Evolutionary conservation across 2,329 filamentous ascomycete species (phyloP).

Genomic region (Diaporthe nobilis): DNA sequence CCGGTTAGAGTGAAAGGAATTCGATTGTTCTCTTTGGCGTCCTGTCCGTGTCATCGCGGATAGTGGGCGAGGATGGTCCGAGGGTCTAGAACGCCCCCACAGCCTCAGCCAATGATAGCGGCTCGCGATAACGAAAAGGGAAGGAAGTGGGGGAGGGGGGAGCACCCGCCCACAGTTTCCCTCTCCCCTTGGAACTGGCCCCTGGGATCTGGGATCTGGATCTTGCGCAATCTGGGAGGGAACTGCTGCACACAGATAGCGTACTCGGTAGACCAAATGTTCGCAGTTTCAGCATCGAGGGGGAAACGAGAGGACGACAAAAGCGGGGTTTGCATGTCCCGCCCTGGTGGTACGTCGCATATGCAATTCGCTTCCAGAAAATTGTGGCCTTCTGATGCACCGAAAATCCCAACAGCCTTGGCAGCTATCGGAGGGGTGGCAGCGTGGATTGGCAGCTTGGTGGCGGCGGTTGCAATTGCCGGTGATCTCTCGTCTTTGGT

Average conservation of each 20-base stretch:
- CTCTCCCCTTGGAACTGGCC: neutral
- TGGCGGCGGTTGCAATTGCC: too few species aligned
- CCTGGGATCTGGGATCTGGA: constrained; percentile 10
- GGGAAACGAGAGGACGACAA: constrained; percentile 16
- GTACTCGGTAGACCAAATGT: neutral
- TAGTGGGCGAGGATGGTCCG: constrained; percentile 11
- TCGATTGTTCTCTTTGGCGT: constrained; percentile 4
- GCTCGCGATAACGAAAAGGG: constrained; percentile 24
- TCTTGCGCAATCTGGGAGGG: constrained; percentile 18
- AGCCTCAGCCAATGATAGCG: neutral
- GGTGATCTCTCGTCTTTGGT: too few species aligned
- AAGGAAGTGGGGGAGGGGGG: constrained; percentile 4
- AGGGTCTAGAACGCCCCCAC: constrained; percentile 24
- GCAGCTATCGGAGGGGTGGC: neutral
- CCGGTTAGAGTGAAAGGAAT: neutral
- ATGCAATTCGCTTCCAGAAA: constrained; percentile 23
- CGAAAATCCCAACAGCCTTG: constrained; percentile 8
- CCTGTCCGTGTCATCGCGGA: constrained; percentile 11
- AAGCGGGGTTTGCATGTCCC: constrained; percentile 9
- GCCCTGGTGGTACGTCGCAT: constrained; percentile 1
- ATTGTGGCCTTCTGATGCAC: constrained; percentile 19
- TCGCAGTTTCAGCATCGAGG: constrained; percentile 24
- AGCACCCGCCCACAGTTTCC: neutral
- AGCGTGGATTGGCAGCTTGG: too few species aligned
- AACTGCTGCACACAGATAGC: constrained; percentile 6